Base-by-base conservation (phyloP, 1,284 basidiomycete genomes). In the Pseudozyma sp. region DNA sequence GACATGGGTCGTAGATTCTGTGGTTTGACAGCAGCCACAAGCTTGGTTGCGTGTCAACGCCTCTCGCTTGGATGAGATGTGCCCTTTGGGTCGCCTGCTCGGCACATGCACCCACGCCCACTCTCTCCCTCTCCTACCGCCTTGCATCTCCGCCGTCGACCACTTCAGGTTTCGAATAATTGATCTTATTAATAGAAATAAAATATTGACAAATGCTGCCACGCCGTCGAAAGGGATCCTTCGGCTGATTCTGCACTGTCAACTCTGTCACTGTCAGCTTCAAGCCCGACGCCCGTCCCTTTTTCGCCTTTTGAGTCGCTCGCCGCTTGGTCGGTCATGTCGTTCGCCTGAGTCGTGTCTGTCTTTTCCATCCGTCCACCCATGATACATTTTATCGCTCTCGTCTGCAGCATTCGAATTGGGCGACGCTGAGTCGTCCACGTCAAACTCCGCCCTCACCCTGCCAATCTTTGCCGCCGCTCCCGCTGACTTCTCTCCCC, bases 1-100 rank as follows among this genome's bases (percentile, higher is more conserved):
- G 31, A 46, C n/a, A 31, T 17, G n/a, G 6, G n/a, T 31, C 14
- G 31, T 13, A 49, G 42, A 30, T 24, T 37, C 42, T 52, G 24
- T 46, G 49, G 55, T 64, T 57, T 64, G 61, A 64, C 61, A 64
- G 61, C 54, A 64, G 61, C 54, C 54, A 45, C 43, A 39, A 24
- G 31, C 31, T 35, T 24, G 43, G 10, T 24, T 47, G 14, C 30
- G 13, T 47, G 39, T 49, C 58, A 54, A 54, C 59, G 46, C 52
- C 62, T n/a, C 45, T 54, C 50, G 50, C 51, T 58, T 65, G 48
- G 8, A 14, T 24, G 24, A 39, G 17, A 24, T 33, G n/a, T 34
- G 35, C 37, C 51, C 9, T 19, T 16, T 51, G 53, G 40, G 46
- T 50, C 52, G 31, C 45, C 48, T 51, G 40, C n/a, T 42, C 35